phyloP scores from a whole-genome alignment of 2,329 filamentous ascomycete species.

The Aspergillus pseudoglaucus region DNA sequence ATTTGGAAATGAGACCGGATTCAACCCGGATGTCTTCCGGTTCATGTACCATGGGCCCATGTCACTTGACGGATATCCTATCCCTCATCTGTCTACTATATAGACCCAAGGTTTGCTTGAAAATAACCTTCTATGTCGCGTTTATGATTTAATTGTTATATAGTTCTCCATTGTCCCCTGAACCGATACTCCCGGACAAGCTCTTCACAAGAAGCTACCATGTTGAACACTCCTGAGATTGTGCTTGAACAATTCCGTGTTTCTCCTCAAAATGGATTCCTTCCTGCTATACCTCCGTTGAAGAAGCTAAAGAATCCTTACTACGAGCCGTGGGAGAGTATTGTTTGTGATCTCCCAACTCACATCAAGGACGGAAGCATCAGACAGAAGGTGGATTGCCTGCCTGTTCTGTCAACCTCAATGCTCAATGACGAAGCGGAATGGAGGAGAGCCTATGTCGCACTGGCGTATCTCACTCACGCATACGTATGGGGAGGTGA shows the following conservation, averaged over 20 bases:
- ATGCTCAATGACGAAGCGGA: slow-evolving; percentile 71
- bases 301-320: slow-evolving; percentile 70
- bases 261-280: slow-evolving; percentile 61
- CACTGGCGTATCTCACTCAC: slow-evolving; percentile 70
- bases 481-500: slow-evolving; percentile 80
- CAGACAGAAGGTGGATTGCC: slow-evolving; percentile 64
- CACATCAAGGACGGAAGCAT: slow-evolving; percentile 71
- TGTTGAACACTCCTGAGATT: slow-evolving; percentile 21
- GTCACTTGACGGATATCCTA: no score
- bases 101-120: no score
- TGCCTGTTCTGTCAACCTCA: slow-evolving; percentile 72
- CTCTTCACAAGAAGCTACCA: slow-evolving; percentile 5
- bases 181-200: no score
- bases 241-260: slow-evolving; percentile 63
- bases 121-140: no score
- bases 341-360: slow-evolving; percentile 69
- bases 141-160: background rate
- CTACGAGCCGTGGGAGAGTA: slow-evolving; percentile 84
- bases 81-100: no score
- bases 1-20: background rate
- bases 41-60: background rate
- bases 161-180: background rate
- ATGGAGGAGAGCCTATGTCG: slow-evolving; percentile 76
- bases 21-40: background rate
- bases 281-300: slow-evolving; percentile 69